Base-by-base conservation (phyloP, 495 filamentous ascomycete species). In the Neurospora terricola region DNA sequence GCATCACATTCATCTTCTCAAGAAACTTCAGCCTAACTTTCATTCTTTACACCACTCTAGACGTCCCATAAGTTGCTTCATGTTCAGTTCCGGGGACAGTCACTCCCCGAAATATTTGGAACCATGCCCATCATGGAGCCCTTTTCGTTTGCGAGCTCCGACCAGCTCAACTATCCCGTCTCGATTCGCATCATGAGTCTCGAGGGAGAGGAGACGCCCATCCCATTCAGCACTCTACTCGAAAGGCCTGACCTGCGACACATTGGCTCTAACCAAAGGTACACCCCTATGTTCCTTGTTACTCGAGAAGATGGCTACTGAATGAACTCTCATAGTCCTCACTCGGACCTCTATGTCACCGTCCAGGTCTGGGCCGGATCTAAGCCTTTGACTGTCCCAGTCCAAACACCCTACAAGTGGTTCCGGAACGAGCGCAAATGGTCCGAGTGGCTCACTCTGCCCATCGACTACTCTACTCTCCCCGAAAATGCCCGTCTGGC, bases 371-470 rank as follows among this genome's bases (percentile, higher is more conserved):
- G 94, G 91, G 94, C 96, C 12, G 94, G 97, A 76, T 97, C 93
- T 21, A 98, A 99, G 78, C 94, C 96, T 16, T 81, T 98, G 73
- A 95, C 94, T 1, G 92, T 98, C 1, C 92, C 94, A 0, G 85
- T 97, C 12, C 94, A 98, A 80, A 99, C 96, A 11, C 86, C 93
- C 16, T 98, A 97, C 84, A 97, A 92, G 80, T 80, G 91, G 3
- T 97, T 98, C 77, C 94, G 93, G 77, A 86, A 85, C 34, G 87
- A 89, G 70, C 89, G 96, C 77, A 87, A 83, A 80, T 99, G 96
- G 96, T 94, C 95, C 79, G 96, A 99, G 83, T 99, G 96, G 96
- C 87, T 99, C 37, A 89, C 89, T 12, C 82, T 99, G 68, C 95
- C 96, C 14, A 88, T 97, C 77, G 87, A 86, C 3, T 94, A 97